A percentile compares a stretch with the other conserved stretches of the same genome.
Evolutionary conservation across 106 monocot genomes (phyloP).

Genomic region (Platanthera guangdongensis): DNA sequence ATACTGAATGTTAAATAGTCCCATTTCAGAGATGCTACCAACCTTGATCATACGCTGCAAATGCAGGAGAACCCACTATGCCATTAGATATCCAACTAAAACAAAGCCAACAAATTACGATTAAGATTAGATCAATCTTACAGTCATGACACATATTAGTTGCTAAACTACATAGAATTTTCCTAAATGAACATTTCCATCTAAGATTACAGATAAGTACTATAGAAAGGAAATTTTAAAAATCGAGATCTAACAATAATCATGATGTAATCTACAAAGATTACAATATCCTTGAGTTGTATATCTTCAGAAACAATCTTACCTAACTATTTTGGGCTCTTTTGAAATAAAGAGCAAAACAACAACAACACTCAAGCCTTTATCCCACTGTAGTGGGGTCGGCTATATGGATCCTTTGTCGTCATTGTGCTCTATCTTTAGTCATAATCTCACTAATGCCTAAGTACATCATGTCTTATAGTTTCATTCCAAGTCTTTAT

Average conservation of each 20-base stretch:
- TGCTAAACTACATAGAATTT: neutral
- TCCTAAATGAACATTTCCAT: neutral
- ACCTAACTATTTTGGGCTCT: too few relatives aligned
- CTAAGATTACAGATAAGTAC: neutral
- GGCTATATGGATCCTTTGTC: too few relatives aligned
- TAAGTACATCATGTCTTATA: too few relatives aligned
- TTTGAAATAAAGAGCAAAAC: too few relatives aligned
- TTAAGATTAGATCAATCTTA: neutral
- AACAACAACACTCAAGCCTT: too few relatives aligned
- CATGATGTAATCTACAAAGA: too few relatives aligned
- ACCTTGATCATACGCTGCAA: conserved; percentile 99
- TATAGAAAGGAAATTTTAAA: neutral
- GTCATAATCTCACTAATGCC: too few relatives aligned
- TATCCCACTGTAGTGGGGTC: too few relatives aligned
- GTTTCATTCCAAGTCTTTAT: too few relatives aligned
- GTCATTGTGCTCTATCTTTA: too few relatives aligned
- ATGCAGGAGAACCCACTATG: conserved; percentile 96
- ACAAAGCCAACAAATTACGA: conserved; percentile 7
- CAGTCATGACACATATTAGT: neutral
- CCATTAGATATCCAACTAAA: conserved; percentile 97
- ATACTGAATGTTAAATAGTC: neutral
- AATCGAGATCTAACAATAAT: neutral
- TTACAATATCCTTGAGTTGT: too few relatives aligned
- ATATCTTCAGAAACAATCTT: too few relatives aligned
- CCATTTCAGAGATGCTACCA: conserved; percentile 1